Conservation (phyloP, 2,329 filamentous ascomycete genomes). For the Kalmusia sp. region DNA sequence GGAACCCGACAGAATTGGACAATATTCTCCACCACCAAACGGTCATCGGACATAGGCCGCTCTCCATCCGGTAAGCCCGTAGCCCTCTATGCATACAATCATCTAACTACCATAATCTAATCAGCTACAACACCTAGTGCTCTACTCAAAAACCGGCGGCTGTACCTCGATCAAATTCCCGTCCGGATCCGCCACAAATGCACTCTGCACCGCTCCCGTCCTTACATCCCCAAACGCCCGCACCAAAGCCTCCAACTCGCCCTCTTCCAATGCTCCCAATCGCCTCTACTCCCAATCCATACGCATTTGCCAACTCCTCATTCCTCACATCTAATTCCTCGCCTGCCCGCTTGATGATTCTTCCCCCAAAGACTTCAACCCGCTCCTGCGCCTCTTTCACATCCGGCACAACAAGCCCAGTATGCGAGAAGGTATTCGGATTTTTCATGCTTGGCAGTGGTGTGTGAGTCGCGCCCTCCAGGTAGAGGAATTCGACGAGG, state of each 20-base stretch:
- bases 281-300: background rate
- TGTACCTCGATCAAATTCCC: constrained; percentile 2
- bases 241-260: background rate
- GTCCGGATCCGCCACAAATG: background rate
- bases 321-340: background rate
- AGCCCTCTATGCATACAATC: no score
- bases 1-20: no score
- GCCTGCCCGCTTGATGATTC: background rate
- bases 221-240: background rate
- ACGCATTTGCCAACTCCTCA: background rate
- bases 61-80: no score
- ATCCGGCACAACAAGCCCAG: background rate
- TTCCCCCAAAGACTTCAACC: background rate
- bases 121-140: background rate
- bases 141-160: background rate
- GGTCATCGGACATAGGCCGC: no score
- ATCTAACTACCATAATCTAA: no score
- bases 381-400: background rate
- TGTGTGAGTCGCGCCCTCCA: background rate
- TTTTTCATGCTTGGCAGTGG: background rate
- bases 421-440: background rate
- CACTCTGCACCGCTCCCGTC: background rate
- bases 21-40: no score
- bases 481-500: background rate
- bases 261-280: background rate